These are phyloP conservation scores for Diaporthe sp. DNA, from an alignment of 2,329 filamentous ascomycete genomes.

Conservation along the genomic window DNA sequence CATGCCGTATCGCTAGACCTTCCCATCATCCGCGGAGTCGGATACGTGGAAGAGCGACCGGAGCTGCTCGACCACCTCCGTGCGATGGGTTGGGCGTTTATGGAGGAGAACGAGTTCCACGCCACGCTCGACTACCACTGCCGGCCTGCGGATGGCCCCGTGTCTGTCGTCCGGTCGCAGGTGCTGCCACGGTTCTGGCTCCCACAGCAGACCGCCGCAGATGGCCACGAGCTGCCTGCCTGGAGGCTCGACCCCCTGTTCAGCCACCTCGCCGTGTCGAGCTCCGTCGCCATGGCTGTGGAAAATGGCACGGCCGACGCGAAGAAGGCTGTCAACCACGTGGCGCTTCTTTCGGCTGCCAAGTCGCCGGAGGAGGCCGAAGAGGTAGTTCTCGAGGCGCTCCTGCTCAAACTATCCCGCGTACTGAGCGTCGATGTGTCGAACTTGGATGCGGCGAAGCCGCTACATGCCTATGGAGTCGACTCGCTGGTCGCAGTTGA, in stretches of 20 bases:
- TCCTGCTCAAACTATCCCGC: constrained; percentile 41
- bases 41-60: constrained; percentile 39
- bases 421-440: constrained; percentile 39
- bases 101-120: constrained; percentile 35
- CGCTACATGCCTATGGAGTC: constrained; percentile 40
- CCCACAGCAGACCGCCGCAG: constrained; percentile 38
- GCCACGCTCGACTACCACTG: constrained; percentile 41
- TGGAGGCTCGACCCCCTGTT: constrained; percentile 42
- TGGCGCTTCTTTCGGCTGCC: constrained; percentile 37
- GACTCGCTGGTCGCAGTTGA: constrained; percentile 43
- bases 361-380: constrained; percentile 38
- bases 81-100: constrained; percentile 31
- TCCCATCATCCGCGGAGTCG: constrained; percentile 30
- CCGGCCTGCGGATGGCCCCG: background rate
- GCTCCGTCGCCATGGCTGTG: background rate
- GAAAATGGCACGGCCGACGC: constrained; percentile 4
- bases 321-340: constrained; percentile 34
- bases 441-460: constrained; percentile 37
- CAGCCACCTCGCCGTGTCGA: constrained; percentile 37
- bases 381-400: constrained; percentile 39
- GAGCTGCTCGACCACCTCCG: constrained; percentile 39
- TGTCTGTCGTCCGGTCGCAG: constrained; percentile 33
- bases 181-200: constrained; percentile 42
- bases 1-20: constrained; percentile 39
- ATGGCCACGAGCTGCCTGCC: constrained; percentile 37